Evolutionary conservation across 306 rosid genomes (phyloP).

Genomic region (Glycine tomentella): DNA sequence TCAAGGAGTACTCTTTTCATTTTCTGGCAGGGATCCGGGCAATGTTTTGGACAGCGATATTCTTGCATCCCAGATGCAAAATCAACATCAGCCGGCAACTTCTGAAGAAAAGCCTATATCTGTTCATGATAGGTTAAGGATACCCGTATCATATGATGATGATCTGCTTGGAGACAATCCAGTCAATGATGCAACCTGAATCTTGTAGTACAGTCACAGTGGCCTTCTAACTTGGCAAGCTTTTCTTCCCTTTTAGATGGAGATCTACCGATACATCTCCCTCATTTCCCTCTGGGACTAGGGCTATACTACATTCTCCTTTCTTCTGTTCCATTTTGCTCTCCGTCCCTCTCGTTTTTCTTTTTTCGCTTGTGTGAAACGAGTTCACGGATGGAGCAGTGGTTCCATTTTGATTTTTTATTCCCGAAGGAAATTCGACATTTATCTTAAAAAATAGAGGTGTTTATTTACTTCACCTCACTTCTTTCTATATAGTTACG

Average conservation of each 20-base stretch:
- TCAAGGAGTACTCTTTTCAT: conserved; percentile 33
- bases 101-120: conserved; percentile 53
- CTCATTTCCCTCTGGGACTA: conserved; percentile 13
- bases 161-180: conserved; percentile 61
- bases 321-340: neutral
- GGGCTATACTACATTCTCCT: neutral
- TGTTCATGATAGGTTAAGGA: conserved; percentile 76
- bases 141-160: conserved; percentile 82
- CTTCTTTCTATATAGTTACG: neutral
- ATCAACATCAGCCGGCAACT: conserved; percentile 54
- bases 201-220: conserved; percentile 16
- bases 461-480: neutral
- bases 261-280: neutral
- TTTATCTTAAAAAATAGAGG: neutral
- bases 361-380: neutral
- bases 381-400: neutral
- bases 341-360: neutral
- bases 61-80: conserved; percentile 39
- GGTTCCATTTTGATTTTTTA: neutral
- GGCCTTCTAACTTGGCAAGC: conserved; percentile 14
- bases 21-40: conserved; percentile 31
- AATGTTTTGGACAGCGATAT: conserved; percentile 31
- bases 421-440: neutral
- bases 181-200: conserved; percentile 49
- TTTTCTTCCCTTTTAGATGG: conserved; percentile 25